Base-by-base conservation (phyloP, 768 basidiomycete species). In the Hemileccinum impolitum region DNA sequence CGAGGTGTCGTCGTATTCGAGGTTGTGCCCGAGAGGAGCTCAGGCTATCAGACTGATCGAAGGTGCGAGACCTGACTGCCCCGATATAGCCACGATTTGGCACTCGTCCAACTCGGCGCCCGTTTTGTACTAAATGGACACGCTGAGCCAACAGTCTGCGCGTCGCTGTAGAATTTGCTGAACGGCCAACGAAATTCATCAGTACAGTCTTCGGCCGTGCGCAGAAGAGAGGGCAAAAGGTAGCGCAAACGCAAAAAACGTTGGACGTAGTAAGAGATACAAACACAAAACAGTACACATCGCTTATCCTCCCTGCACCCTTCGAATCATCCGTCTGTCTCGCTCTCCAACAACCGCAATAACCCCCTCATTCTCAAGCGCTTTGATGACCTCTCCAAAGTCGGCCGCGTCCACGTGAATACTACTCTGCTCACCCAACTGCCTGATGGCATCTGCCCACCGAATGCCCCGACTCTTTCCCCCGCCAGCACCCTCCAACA, bases 301-400 rank as follows among this genome's bases (percentile, higher is more conserved):
- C 23, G 6, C 3, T 23, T 45, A 69, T 21, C 53, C 60, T n/a
- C 65, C 65, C 11, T 87, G 85, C 26, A 85, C 82, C 55, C 73
- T 77, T 48, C 84, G 73, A 62, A 97, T 91, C 65, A 79, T 84
- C 63, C 94, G 78, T 71, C 76, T 82, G 31, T 96, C 92, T 47
- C 90, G 77, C 63, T 94, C 91, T 1, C 94, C 94, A 7, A 89
- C 76, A 5, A 95, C 84, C 64, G 87, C 93, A 45, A 97, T 71
- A 23, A 85, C 43, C 0, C 94, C 94, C 68, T 98, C 94, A 43
- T 84, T 85, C 75, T 93, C 88, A 55, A 94, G 67, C 19, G 71
- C 77, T 61, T 78, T 82, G 55, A 93, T 73, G 19, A 90, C 87
- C 70, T 90, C 87, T 32, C 75, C 64, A 67, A 99, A 94, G 69